Evolutionary conservation across 169 alveolate species (phyloP).

Genomic region (Eimeria nieschulzi): DNA sequence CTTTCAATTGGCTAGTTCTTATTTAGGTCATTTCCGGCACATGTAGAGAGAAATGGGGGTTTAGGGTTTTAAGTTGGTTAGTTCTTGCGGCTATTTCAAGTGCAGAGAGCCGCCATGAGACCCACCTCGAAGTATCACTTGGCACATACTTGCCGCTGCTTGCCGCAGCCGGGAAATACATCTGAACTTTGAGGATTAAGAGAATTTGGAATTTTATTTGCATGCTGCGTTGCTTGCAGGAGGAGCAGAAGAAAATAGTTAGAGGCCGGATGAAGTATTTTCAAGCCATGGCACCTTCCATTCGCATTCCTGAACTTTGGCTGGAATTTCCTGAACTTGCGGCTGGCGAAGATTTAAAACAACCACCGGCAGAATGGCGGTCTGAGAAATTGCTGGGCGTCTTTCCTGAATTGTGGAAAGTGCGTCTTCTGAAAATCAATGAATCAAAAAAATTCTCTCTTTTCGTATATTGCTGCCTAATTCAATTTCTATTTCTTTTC

Average conservation of each 20-base stretch:
- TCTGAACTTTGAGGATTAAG: neutral
- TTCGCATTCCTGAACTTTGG: conserved; percentile 4
- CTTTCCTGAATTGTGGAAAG: neutral
- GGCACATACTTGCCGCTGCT: no score
- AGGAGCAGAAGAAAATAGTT: neutral
- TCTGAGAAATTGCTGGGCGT: neutral
- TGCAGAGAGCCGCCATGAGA: no score
- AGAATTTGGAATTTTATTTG: neutral
- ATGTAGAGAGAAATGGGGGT: no score
- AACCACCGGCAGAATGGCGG: conserved; percentile 7
- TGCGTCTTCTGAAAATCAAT: neutral
- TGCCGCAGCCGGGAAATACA: no score
- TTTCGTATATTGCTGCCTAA: neutral
- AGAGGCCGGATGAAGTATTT: neutral
- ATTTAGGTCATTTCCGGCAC: no score
- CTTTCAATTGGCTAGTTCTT: no score
- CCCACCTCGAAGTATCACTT: no score
- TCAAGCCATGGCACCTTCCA: neutral
- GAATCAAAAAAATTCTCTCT: neutral
- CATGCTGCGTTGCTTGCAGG: neutral
- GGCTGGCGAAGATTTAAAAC: neutral
- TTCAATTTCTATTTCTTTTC: neutral
- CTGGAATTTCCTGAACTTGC: neutral
- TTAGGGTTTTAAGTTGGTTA: no score
- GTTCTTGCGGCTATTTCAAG: no score